These are phyloP conservation scores for Cicer bijugum DNA, from an alignment of 306 rosid genomes.

Conservation along the genomic window DNA sequence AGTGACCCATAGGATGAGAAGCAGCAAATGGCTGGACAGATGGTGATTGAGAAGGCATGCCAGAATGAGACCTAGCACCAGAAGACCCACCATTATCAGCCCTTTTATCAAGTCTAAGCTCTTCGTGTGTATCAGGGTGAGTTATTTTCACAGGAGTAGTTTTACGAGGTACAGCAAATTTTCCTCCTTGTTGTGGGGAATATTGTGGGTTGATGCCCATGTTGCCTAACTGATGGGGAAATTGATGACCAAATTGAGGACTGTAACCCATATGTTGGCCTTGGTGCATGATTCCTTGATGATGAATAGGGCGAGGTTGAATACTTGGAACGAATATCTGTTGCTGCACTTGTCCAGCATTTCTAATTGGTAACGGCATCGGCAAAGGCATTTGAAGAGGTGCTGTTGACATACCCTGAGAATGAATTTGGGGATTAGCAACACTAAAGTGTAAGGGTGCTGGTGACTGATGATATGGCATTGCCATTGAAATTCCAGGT, in stretches of 20 bases:
- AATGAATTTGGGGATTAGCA: slow-evolving; percentile 73
- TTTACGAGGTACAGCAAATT: slow-evolving; percentile 70
- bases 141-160: slow-evolving; percentile 75
- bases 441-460: slow-evolving; percentile 72
- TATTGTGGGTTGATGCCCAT: slow-evolving; percentile 61
- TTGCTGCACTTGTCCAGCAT: slow-evolving; percentile 72
- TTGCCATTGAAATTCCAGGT: slow-evolving; percentile 64
- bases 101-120: slow-evolving; percentile 77
- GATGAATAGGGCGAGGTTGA: slow-evolving; percentile 74
- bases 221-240: slow-evolving; percentile 70
- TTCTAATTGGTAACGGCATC: slow-evolving; percentile 66
- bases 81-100: slow-evolving; percentile 62
- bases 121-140: slow-evolving; percentile 90
- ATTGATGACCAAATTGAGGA: slow-evolving; percentile 70
- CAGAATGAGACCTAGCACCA: slow-evolving; percentile 62
- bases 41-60: slow-evolving; percentile 68
- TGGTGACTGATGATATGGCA: slow-evolving; percentile 75
- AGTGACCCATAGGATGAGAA: slow-evolving; percentile 57
- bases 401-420: slow-evolving; percentile 71
- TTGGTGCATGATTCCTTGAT: slow-evolving; percentile 78
- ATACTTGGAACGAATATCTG: slow-evolving; percentile 65
- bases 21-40: slow-evolving; percentile 55
- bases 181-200: slow-evolving; percentile 79
- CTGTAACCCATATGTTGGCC: slow-evolving; percentile 63
- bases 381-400: slow-evolving; percentile 72